Evolutionary conservation across 805 yeast genomes (phyloP).

Genomic region (Ogataea wickerhamii): DNA sequence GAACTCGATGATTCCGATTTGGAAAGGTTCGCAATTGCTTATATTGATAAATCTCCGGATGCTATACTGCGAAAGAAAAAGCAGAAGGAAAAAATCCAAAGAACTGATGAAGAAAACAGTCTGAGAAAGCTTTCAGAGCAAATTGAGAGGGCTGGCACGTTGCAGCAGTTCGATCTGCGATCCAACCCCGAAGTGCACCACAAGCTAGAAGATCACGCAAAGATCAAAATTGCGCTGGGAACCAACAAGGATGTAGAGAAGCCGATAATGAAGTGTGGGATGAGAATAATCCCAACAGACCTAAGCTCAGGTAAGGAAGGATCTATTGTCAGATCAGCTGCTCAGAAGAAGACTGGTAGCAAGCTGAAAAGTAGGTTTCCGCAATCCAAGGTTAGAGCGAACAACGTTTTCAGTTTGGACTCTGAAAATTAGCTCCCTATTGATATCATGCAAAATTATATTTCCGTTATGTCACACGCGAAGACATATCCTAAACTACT

Average conservation of each 20-base stretch:
- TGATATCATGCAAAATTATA: background rate
- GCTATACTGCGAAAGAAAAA: conserved; percentile 40
- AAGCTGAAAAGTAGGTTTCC: conserved; percentile 17
- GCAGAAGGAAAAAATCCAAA: conserved; percentile 34
- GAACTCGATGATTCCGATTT: conserved; percentile 33
- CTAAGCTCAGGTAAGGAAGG: conserved; percentile 18
- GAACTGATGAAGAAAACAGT: conserved; percentile 45
- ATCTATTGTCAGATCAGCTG: conserved; percentile 4
- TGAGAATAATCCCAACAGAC: conserved; percentile 25
- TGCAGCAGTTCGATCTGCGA: background rate
- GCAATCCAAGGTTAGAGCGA: conserved; percentile 5
- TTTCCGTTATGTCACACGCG: background rate
- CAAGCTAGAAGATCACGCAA: conserved; percentile 13
- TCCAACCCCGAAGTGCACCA: conserved; percentile 8
- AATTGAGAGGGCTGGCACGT: conserved; percentile 41
- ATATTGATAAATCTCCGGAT: conserved; percentile 52
- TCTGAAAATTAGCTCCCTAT: background rate
- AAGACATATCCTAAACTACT: background rate
- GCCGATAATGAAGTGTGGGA: conserved; percentile 29
- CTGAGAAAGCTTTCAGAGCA: conserved; percentile 47
- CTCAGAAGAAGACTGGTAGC: conserved; percentile 7
- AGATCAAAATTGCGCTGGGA: conserved; percentile 18
- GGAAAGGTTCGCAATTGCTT: conserved; percentile 39
- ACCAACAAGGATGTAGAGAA: conserved; percentile 8
- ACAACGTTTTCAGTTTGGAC: conserved; percentile 37